Evolutionary conservation across 2,329 filamentous ascomycete genomes (phyloP).

Genomic region (Penicillium italicum): DNA sequence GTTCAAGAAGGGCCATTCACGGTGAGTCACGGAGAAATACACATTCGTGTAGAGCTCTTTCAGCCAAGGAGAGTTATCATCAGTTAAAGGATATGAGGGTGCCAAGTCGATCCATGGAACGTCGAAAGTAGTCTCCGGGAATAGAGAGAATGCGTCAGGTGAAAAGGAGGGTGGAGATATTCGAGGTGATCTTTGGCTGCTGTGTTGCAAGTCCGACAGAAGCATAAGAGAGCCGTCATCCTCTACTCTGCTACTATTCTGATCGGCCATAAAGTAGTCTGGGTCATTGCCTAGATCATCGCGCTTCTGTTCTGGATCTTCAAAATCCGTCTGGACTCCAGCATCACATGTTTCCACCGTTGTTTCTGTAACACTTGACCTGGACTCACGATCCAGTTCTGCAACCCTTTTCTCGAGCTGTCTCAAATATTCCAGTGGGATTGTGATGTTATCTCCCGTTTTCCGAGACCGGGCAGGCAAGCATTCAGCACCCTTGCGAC

Average conservation of each 20-base stretch:
- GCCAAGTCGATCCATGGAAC: conserved; percentile 15
- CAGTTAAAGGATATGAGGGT: conserved; percentile 6
- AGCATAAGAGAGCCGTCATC: conserved; percentile 4
- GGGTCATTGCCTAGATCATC: not conserved
- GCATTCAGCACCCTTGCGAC: conserved; percentile 28
- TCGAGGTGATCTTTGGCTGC: not conserved
- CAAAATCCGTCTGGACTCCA: conserved; percentile 24
- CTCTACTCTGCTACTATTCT: not conserved
- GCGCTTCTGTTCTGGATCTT: not conserved
- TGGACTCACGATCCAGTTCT: conserved; percentile 16
- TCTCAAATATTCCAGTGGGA: conserved; percentile 26
- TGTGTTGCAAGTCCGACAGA: conserved; percentile 3
- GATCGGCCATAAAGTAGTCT: not conserved
- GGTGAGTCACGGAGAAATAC: conserved; percentile 27
- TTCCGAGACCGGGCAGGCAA: conserved; percentile 25
- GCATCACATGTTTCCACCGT: conserved; percentile 16
- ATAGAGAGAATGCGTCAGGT: conserved; percentile 7
- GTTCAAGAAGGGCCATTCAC: conserved; percentile 29
- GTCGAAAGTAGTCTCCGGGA: conserved; percentile 13
- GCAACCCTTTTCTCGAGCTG: conserved; percentile 23
- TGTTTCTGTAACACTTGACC: not conserved
- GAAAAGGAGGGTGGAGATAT: conserved; percentile 4
- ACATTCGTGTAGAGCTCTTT: conserved; percentile 26
- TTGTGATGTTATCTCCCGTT: conserved; percentile 24
- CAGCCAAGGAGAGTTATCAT: conserved; percentile 18